Evolutionary conservation across 2,329 filamentous ascomycete genomes (phyloP).

Genomic region (Ustulina deusta): DNA sequence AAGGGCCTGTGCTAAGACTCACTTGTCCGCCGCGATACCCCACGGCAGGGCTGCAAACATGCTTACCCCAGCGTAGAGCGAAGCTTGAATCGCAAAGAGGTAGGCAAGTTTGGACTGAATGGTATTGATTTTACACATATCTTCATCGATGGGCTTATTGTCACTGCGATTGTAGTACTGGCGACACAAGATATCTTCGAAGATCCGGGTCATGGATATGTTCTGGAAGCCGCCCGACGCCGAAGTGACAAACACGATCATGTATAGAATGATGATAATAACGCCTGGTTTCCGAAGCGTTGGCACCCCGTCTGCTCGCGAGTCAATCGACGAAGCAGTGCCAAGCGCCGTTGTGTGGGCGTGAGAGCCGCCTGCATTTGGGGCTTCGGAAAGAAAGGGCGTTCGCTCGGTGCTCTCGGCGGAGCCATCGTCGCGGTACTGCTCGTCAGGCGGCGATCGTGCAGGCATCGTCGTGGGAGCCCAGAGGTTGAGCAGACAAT

Average conservation of each 20-base stretch:
- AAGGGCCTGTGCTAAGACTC: constrained; percentile 20
- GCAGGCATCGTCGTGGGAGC: no score
- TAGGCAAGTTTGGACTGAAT: constrained; percentile 55
- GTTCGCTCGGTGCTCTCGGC: constrained; percentile 30
- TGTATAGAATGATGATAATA: constrained; percentile 48
- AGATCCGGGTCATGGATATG: constrained; percentile 53
- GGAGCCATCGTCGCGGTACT: constrained; percentile 27
- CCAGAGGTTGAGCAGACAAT: no score
- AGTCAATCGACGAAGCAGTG: no score
- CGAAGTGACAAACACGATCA: constrained; percentile 49
- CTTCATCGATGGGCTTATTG: constrained; percentile 52
- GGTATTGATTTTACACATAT: constrained; percentile 52
- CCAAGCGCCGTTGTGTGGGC: constrained; percentile 4
- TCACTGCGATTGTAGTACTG: constrained; percentile 49
- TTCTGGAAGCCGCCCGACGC: constrained; percentile 49
- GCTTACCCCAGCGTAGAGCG: constrained; percentile 51
- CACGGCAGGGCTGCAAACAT: constrained; percentile 54
- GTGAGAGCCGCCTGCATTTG: not conserved
- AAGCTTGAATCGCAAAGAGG: constrained; percentile 49
- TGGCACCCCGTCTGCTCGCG: constrained; percentile 11
- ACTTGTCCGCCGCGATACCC: constrained; percentile 55
- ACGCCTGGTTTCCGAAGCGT: constrained; percentile 25
- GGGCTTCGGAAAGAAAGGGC: constrained; percentile 22
- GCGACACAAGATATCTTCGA: constrained; percentile 57
- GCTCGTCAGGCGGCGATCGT: no score